Evolutionary conservation across 495 filamentous ascomycete species (phyloP).

Genomic region (Aspergillus leporis): DNA sequence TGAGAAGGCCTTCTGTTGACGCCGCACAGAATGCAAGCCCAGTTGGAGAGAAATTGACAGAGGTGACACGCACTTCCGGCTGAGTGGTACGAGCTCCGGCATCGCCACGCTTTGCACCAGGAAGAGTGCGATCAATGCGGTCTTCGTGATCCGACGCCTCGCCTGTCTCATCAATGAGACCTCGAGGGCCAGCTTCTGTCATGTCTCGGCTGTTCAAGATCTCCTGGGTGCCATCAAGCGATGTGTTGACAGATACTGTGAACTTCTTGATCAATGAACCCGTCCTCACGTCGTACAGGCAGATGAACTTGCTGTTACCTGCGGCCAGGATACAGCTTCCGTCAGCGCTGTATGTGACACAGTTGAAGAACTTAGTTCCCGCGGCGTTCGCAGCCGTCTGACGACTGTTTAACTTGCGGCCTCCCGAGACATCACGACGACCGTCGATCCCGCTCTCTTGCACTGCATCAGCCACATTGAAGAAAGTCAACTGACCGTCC

Average conservation of each 20-base stretch:
- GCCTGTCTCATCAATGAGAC: slow-evolving; percentile 79
- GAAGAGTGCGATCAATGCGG: slow-evolving; percentile 79
- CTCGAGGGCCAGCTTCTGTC: slow-evolving; percentile 85
- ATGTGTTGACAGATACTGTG: slow-evolving; percentile 90
- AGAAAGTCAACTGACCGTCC: slow-evolving; percentile 93
- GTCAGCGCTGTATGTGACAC: slow-evolving; percentile 86
- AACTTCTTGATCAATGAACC: slow-evolving; percentile 92
- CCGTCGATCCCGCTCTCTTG: slow-evolving; percentile 82
- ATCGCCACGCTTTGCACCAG: slow-evolving; percentile 85
- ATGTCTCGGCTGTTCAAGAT: slow-evolving; percentile 88
- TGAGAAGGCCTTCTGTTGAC: slow-evolving; percentile 87
- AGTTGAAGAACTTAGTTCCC: slow-evolving; percentile 86
- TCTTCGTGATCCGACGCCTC: slow-evolving; percentile 88
- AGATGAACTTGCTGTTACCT: slow-evolving; percentile 97
- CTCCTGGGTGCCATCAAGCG: slow-evolving; percentile 92
- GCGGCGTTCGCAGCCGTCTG: slow-evolving; percentile 86
- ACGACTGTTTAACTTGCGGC: slow-evolving; percentile 81
- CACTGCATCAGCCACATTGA: slow-evolving; percentile 83
- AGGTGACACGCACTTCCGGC: slow-evolving; percentile 83
- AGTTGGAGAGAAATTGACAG: slow-evolving; percentile 83
- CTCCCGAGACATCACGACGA: slow-evolving; percentile 88
- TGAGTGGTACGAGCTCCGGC: slow-evolving; percentile 69
- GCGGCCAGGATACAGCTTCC: slow-evolving; percentile 86
- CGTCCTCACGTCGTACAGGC: slow-evolving; percentile 86
- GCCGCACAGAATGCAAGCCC: slow-evolving; percentile 92